Evolutionary conservation across 345 rosid species (phyloP), one percentile per base, ranked within the genome.

Genomic region (Euphorbia lathyris): DNA sequence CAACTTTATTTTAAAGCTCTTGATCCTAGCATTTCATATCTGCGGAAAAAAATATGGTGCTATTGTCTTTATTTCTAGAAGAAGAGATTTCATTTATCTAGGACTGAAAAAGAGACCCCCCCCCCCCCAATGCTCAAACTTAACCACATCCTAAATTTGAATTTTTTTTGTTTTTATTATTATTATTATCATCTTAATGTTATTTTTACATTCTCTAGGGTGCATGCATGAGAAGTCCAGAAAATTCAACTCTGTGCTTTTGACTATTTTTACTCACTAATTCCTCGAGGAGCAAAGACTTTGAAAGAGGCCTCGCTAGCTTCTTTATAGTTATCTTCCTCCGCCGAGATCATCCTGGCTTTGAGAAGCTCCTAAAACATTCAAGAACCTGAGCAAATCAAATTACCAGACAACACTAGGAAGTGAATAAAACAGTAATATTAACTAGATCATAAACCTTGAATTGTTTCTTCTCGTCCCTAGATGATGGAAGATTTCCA

Each of bases 261-360:
- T 58, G 52, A 67, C 64, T 38, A 48, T 73, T 61, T 68, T 43
- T 66, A 87, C 95, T 92, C 83, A 95, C 99, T 86, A 58, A 92
- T 88, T 85, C 97, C 99, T 75, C 70, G 86, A 77, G 96, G 85
- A 73, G 93, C 86, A 83, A 87, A 95, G 63, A 95, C 93, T 82
- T 95, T 92, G 71, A 92, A 90, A 76, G 97, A 84, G 60, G 97
- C 88, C 65, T 92, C 97, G 7, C 82, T 78, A 69, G 97, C 97
- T 90, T 95, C 99, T 83, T 78, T 86, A 82, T 90, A 92, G 82
- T 95, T 95, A 74, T 95, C 99, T 74, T 95, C 99, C 45, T 95
- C 97, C 23, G 72, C 25, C 55, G 90, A 70, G 76, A 78, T 68
- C 97, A 83, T 90, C 86, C 79, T 79, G 75, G 88, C 79, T 77